phyloP scores from a whole-genome alignment of 768 basidiomycete genomes.

The Amyloporia xantha region DNA sequence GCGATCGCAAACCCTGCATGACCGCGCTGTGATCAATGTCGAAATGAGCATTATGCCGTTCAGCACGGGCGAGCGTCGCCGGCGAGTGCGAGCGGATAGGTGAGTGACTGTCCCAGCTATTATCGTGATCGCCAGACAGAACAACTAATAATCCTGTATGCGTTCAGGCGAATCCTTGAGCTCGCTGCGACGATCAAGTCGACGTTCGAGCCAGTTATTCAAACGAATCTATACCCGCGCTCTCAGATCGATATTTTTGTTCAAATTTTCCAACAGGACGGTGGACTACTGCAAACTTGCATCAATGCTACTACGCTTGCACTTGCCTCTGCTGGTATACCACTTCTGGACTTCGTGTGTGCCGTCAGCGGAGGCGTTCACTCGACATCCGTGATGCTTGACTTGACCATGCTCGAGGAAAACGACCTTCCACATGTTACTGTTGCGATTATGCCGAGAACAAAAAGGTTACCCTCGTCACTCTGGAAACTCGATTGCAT shows the following conservation, averaged over 20 bases:
- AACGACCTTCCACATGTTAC: conserved; percentile 84
- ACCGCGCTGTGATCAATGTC: conserved; percentile 85
- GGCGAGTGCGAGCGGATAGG: conserved; percentile 81
- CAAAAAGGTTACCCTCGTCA: conserved; percentile 80
- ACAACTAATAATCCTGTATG: background rate
- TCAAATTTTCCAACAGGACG: conserved; percentile 91
- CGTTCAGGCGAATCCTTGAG: conserved; percentile 74
- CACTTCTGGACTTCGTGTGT: conserved; percentile 85
- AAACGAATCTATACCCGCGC: conserved; percentile 86
- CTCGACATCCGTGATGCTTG: conserved; percentile 73
- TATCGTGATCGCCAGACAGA: background rate
- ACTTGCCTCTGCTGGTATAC: conserved; percentile 83
- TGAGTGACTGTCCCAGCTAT: conserved; percentile 36
- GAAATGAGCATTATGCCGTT: conserved; percentile 86
- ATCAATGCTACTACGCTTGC: conserved; percentile 80
- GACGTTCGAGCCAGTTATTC: conserved; percentile 94
- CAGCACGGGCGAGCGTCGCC: conserved; percentile 74
- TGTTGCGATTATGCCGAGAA: conserved; percentile 83
- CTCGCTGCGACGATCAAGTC: conserved; percentile 82
- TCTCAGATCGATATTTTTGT: conserved; percentile 90
- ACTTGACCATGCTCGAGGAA: conserved; percentile 87
- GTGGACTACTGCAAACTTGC: conserved; percentile 66
- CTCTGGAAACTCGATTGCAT: conserved; percentile 92
- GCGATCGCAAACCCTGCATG: conserved; percentile 75
- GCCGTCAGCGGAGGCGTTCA: conserved; percentile 81